phyloP scores from a whole-genome alignment of 495 filamentous ascomycete genomes.

The Trichoderma erinaceum region DNA sequence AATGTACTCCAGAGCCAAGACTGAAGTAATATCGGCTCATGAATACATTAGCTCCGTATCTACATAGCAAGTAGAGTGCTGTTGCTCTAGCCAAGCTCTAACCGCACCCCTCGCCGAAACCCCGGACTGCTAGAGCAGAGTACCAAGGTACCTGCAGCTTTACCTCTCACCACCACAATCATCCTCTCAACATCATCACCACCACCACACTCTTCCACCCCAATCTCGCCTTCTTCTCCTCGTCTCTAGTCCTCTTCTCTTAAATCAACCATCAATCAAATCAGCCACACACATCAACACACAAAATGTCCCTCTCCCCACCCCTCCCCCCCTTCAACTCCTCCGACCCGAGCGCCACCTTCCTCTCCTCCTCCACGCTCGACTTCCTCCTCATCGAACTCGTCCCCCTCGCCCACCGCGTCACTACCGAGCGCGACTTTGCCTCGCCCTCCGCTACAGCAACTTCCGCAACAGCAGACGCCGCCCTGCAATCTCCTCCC shows the following conservation, averaged over 20 bases:
- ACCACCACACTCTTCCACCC: not conserved
- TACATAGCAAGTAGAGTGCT: too few relatives aligned
- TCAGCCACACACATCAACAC: not conserved
- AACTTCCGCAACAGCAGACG: not conserved
- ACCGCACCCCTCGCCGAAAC: too few relatives aligned
- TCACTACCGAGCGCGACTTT: conserved; percentile 53
- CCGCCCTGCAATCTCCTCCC: not conserved
- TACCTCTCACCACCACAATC: not conserved
- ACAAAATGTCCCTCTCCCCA: conserved; percentile 69
- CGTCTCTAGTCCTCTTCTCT: not conserved
- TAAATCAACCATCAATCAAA: not conserved
- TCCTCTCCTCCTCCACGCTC: conserved; percentile 73
- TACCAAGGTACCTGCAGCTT: not conserved
- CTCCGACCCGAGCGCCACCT: conserved; percentile 69
- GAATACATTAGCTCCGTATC: too few relatives aligned
- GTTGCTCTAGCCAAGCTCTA: too few relatives aligned
- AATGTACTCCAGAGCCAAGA: too few relatives aligned
- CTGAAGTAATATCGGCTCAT: too few relatives aligned
- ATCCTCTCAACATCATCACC: not conserved
- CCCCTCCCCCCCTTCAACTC: conserved; percentile 61
- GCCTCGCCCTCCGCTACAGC: conserved; percentile 20
- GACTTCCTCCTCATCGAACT: conserved; percentile 95
- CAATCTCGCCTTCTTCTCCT: not conserved
- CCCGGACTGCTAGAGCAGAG: too few relatives aligned
- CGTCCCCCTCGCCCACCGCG: conserved; percentile 85